Base-by-base conservation (phyloP, 305 asterid genomes). In the Coffea humblotiana region DNA sequence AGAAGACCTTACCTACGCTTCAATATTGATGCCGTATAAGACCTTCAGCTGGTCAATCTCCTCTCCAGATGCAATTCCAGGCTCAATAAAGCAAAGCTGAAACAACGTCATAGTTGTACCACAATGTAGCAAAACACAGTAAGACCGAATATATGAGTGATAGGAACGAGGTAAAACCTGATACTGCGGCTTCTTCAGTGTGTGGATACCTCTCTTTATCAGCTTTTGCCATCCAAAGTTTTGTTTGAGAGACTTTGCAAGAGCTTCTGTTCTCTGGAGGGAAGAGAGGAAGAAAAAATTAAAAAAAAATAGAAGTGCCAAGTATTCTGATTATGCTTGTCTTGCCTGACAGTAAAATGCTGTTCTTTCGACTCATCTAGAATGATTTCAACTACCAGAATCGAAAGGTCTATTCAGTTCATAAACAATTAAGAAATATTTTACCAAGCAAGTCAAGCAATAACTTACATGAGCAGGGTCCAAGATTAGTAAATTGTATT, bases 391-490 rank as follows among this genome's bases (percentile, higher is more conserved):
- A n/a, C 25, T 40, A 56, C 37, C 56, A 78, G 69, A 64, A 64
- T 64, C 32, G 32, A 12, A 32, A 15, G 21, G 37, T 9, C 49
- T 6, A 51, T 40, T n/a, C 18, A 29, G 32, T 29, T 18, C 37
- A 27, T 2, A 23, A 37, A 45, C 58, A 18, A 37, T 6, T 48
- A 9, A 19, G 1, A 14, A 66, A 4, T 48, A 47, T 9, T 18
- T 3, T 66, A 49, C 51, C 70, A 47, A 66, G 49, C 65, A 64
- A 10, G 47, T 47, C 8, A 47, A 66, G 47, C 21, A 47, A 65
- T 71, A 58, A 82, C 99, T 90, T 88, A 93, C 99, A 82, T 85
- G 88, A 82, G 88, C 85, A 70, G 99, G 99, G 85, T 95, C 99
- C 74, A 95, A 89, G 79, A 95, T 83, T 83, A 95, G 82, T 71